A percentile compares a stretch with the other conserved stretches of the same genome.
Conservation (phyloP, 2,329 filamentous ascomycete species). For the Fusarium nisikadoi region DNA sequence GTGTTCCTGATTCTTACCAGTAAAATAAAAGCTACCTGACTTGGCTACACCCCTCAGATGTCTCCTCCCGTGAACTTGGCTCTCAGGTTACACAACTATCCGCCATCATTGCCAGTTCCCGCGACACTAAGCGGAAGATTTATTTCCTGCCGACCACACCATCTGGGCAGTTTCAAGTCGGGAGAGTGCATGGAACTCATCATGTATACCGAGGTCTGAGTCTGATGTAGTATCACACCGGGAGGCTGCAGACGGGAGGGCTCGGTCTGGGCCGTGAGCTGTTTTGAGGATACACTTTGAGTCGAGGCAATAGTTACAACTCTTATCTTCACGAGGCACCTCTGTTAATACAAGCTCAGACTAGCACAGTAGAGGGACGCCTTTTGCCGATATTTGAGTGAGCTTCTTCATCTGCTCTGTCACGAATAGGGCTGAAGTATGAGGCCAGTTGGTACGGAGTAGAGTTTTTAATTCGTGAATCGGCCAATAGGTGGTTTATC, state of each 20-base stretch:
- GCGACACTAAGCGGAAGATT: neutral
- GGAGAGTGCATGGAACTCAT: constrained; percentile 14
- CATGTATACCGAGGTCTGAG: neutral
- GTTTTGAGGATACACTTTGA: neutral
- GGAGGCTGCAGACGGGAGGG: constrained; percentile 17
- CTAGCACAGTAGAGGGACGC: too few species aligned
- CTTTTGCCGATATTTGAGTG: too few species aligned
- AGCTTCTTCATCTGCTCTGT: neutral
- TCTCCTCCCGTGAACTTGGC: constrained; percentile 23
- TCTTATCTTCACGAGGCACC: neutral
- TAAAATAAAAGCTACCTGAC: neutral
- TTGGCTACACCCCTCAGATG: constrained; percentile 9
- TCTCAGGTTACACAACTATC: constrained; percentile 20
- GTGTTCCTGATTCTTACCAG: neutral
- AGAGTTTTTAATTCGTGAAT: neutral
- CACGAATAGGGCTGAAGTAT: neutral
- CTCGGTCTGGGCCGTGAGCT: constrained; percentile 1
- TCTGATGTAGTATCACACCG: neutral
- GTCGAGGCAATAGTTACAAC: neutral
- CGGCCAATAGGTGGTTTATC: neutral
- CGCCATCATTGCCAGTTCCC: constrained; percentile 8
- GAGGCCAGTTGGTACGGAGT: neutral
- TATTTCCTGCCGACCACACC: neutral
- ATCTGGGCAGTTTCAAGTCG: neutral
- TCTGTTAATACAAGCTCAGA: neutral